These are phyloP conservation scores for Nemania sp. DNA, from an alignment of 2,329 filamentous ascomycete species.

Conservation along the genomic window DNA sequence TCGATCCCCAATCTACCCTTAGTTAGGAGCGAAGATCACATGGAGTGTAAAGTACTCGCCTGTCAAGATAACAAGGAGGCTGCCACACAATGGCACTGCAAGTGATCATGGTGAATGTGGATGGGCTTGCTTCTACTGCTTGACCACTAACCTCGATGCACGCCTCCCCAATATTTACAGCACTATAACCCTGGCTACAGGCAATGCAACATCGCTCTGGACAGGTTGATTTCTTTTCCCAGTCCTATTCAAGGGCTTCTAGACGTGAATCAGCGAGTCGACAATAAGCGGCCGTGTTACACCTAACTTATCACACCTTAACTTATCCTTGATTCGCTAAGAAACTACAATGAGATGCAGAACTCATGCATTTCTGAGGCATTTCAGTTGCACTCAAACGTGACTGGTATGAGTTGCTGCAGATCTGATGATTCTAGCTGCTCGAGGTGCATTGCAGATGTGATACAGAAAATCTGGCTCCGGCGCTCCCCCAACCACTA, in stretches of 20 bases:
- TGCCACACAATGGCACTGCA: not conserved
- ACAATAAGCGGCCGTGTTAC: not conserved
- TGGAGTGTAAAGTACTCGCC: not conserved
- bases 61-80: not conserved
- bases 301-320: not conserved
- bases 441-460: conserved; percentile 12
- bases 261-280: not conserved
- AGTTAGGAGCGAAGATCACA: not conserved
- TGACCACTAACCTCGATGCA: conserved; percentile 8
- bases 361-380: not conserved
- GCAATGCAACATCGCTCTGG: conserved; percentile 8
- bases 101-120: not conserved
- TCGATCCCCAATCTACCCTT: not conserved
- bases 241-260: not conserved
- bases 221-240: not conserved
- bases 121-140: not conserved
- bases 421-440: not conserved
- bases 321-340: not conserved
- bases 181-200: conserved; percentile 6
- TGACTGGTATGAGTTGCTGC: not conserved
- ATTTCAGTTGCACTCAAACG: conserved; percentile 5
- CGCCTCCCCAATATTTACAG: conserved; percentile 6
- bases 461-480: not conserved
- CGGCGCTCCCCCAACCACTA: not conserved
- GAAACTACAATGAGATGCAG: not conserved